A percentile compares a stretch with the other conserved stretches of the same genome.
Conservation (phyloP, 2,329 filamentous ascomycete species). For the Arthroderma uncinatum region DNA sequence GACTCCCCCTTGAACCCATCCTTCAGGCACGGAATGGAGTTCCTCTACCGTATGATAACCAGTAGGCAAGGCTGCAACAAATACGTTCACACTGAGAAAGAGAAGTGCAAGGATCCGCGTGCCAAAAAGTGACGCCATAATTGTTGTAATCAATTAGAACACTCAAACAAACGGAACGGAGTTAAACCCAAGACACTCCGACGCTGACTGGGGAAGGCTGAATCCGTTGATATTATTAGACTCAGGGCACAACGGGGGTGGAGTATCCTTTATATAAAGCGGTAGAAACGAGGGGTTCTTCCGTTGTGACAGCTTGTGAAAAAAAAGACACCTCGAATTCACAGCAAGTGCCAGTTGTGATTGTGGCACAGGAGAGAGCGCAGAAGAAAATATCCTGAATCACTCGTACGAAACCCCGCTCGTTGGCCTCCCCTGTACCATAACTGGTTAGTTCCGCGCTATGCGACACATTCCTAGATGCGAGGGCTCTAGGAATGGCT, state of each 20-base stretch:
- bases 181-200: background rate
- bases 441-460: background rate
- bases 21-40: constrained; percentile 22
- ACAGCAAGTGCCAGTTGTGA: background rate
- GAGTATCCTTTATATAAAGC: background rate
- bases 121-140: background rate
- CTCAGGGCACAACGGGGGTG: too few species aligned
- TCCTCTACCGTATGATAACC: constrained; percentile 19
- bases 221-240: background rate
- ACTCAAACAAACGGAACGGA: background rate
- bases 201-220: background rate
- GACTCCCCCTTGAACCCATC: constrained; percentile 24
- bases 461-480: background rate
- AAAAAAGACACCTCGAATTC: background rate
- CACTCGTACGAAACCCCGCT: background rate
- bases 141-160: background rate
- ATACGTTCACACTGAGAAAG: background rate
- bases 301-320: background rate
- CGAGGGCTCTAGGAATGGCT: background rate
- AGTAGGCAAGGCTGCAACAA: background rate
- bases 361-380: background rate
- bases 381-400: background rate
- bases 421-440: background rate
- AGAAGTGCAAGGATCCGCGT: background rate
- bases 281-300: background rate